These are phyloP conservation scores for Fusarium oligoseptatum DNA, from an alignment of 2,329 filamentous ascomycete genomes.

Conservation along the genomic window DNA sequence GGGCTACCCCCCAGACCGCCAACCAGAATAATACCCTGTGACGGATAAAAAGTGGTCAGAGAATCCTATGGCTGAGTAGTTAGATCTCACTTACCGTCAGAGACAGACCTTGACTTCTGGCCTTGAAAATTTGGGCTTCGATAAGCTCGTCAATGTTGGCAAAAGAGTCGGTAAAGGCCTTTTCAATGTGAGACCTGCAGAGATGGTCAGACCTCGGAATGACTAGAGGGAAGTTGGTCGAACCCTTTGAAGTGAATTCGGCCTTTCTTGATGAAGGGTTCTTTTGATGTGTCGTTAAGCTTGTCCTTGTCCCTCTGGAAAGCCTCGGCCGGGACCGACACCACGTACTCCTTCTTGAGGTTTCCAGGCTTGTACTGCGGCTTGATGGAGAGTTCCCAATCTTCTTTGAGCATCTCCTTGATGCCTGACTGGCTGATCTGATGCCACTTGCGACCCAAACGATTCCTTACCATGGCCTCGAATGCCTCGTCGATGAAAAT, in stretches of 20 bases:
- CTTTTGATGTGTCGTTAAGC: neutral
- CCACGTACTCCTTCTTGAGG: conserved; percentile 20
- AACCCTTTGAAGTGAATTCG: neutral
- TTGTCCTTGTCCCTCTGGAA: neutral
- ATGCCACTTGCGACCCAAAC: conserved; percentile 12
- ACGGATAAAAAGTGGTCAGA: neutral
- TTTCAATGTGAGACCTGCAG: neutral
- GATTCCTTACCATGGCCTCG: neutral
- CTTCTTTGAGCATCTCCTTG: conserved; percentile 18
- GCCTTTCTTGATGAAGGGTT: neutral
- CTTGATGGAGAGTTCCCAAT: conserved; percentile 26
- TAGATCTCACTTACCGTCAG: neutral
- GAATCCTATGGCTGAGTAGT: too few relatives aligned
- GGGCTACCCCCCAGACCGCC: neutral
- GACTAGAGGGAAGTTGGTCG: neutral
- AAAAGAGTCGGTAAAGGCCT: neutral
- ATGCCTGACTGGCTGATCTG: conserved; percentile 7
- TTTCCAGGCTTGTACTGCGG: conserved; percentile 16
- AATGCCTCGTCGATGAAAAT: conserved; percentile 25
- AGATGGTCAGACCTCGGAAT: neutral
- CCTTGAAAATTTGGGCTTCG: neutral
- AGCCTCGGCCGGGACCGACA: conserved; percentile 16
- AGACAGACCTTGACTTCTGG: neutral
- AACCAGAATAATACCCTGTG: neutral
- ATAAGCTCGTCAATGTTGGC: neutral